phyloP scores from a whole-genome alignment of 2,329 filamentous ascomycete genomes.

The Verticillium albo-atrum region DNA sequence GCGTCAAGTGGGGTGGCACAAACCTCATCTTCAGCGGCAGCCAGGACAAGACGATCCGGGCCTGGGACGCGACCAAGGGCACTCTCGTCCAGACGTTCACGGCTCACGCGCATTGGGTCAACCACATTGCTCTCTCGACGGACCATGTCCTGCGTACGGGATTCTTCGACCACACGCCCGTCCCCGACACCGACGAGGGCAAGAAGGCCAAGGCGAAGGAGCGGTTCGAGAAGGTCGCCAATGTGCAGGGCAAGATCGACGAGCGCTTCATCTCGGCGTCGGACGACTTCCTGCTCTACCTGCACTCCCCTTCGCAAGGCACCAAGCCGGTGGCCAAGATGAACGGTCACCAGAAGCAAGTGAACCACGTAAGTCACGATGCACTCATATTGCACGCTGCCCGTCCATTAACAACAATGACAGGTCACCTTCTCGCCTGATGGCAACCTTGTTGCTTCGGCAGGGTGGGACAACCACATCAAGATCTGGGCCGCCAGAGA shows the following conservation, averaged over 20 bases:
- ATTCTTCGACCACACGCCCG: constrained; percentile 75
- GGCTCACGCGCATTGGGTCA: constrained; percentile 90
- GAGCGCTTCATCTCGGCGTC: constrained; percentile 87
- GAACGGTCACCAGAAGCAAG: constrained; percentile 92
- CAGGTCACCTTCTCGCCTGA: constrained; percentile 81
- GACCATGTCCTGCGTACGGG: constrained; percentile 84
- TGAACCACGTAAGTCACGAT: constrained; percentile 65
- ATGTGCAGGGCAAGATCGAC: constrained; percentile 67
- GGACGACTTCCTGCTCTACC: constrained; percentile 93
- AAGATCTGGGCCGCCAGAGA: constrained; percentile 84
- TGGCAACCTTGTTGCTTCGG: constrained; percentile 79
- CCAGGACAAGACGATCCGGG: constrained; percentile 87
- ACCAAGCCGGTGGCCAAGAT: constrained; percentile 84
- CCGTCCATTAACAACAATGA: background rate
- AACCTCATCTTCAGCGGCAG: constrained; percentile 79
- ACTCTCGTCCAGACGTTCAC: constrained; percentile 75
- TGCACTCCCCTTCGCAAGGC: constrained; percentile 79
- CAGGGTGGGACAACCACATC: constrained; percentile 90
- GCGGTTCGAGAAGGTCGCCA: constrained; percentile 82
- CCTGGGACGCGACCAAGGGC: constrained; percentile 81
- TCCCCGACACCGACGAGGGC: constrained; percentile 64
- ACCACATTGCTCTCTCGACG: constrained; percentile 88
- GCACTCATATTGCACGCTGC: background rate
- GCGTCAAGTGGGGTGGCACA: constrained; percentile 91
- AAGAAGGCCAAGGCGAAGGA: constrained; percentile 72